Percentiles rank a stretch among this genome's conserved stretches.
phyloP scores from a whole-genome alignment of 805 yeast species.

The Tetrapisispora pingtungensis region DNA sequence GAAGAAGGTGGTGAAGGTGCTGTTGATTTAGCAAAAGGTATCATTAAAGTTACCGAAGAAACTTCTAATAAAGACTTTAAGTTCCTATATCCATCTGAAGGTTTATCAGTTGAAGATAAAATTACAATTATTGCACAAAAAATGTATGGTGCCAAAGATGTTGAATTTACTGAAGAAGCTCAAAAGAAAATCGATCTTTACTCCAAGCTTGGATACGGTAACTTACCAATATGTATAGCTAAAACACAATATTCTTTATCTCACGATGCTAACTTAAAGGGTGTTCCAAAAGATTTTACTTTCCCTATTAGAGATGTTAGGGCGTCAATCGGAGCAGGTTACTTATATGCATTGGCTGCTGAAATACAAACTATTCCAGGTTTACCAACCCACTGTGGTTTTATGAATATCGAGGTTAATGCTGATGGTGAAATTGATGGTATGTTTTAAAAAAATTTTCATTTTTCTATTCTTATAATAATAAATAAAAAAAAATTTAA shows the following conservation, averaged over 20 bases:
- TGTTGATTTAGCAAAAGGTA: conserved; percentile 59
- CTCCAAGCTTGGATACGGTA: conserved; percentile 64
- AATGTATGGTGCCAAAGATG: conserved; percentile 69
- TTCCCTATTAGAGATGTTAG: conserved; percentile 77
- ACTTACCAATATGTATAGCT: conserved; percentile 75
- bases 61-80: conserved; percentile 33
- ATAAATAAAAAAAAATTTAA: not conserved
- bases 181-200: conserved; percentile 57
- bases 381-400: conserved; percentile 75
- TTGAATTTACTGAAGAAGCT: conserved; percentile 62
- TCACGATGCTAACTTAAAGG: conserved; percentile 73
- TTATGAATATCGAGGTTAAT: conserved; percentile 76
- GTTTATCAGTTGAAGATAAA: conserved; percentile 54
- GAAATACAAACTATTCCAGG: conserved; percentile 85
- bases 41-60: conserved; percentile 49
- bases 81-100: conserved; percentile 53
- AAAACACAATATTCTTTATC: conserved; percentile 79
- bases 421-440: conserved; percentile 79
- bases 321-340: conserved; percentile 75
- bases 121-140: conserved; percentile 56
- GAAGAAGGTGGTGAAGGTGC: conserved; percentile 82
- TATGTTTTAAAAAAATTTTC: conserved; percentile 38
- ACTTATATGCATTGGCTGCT: conserved; percentile 75
- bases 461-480: not conserved
- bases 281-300: conserved; percentile 71